These are phyloP conservation scores for Starmerella sp. DNA, from an alignment of 805 yeast species.

Conservation along the genomic window DNA sequence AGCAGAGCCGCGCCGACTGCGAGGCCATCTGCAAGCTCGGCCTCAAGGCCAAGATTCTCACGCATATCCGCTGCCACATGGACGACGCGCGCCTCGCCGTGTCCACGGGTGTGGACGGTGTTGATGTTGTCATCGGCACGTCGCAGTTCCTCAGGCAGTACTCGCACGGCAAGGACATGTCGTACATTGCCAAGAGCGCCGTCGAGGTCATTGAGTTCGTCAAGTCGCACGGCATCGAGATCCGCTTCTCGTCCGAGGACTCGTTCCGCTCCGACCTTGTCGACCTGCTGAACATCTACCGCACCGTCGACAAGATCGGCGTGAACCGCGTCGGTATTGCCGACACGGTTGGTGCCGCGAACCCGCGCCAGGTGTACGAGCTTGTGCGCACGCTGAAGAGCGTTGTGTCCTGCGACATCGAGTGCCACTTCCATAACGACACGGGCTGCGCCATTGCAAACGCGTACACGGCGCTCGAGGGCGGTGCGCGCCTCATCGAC, in stretches of 20 bases:
- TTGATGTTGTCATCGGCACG: slow-evolving; percentile 95
- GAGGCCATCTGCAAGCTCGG: slow-evolving; percentile 98
- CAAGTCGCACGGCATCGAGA: slow-evolving; percentile 92
- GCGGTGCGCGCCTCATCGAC: slow-evolving; percentile 90
- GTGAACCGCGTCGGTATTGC: slow-evolving; percentile 99
- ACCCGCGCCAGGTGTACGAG: slow-evolving; percentile 98
- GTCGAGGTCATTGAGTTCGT: slow-evolving; percentile 95
- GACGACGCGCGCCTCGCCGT: slow-evolving; percentile 97
- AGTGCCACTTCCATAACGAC: slow-evolving; percentile 97
- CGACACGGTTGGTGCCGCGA: slow-evolving; percentile 97
- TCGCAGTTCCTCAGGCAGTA: slow-evolving; percentile 88
- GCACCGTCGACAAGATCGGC: slow-evolving; percentile 93
- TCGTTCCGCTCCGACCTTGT: slow-evolving; percentile 95
- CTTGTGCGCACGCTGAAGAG: slow-evolving; percentile 84
- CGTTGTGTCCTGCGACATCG: slow-evolving; percentile 93
- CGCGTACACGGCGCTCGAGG: slow-evolving; percentile 96
- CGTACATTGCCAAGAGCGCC: slow-evolving; percentile 90
- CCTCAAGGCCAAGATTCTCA: slow-evolving; percentile 84
- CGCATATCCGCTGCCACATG: slow-evolving; percentile 98
- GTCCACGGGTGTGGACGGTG: slow-evolving; percentile 98
- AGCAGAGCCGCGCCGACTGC: slow-evolving; percentile 84
- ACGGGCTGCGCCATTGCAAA: slow-evolving; percentile 99
- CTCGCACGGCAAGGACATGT: slow-evolving; percentile 98
- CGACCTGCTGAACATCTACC: slow-evolving; percentile 86
- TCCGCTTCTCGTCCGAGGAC: slow-evolving; percentile 93